Base-by-base conservation (phyloP, 306 rosid genomes). In the Arachis hypogaea region DNA sequence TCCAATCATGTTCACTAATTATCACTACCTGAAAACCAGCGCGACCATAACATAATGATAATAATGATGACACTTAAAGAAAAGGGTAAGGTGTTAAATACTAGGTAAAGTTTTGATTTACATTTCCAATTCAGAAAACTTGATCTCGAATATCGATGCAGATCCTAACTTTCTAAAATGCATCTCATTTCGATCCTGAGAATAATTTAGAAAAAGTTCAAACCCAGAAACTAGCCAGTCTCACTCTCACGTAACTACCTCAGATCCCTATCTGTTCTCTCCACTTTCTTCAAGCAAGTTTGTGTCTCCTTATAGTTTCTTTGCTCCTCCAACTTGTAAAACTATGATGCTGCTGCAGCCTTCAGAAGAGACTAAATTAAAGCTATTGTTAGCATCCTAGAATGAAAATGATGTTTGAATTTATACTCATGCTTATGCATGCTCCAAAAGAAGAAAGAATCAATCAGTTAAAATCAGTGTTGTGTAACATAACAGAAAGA, bases 171-270 rank as follows among this genome's bases (percentile, higher is more conserved):
- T 51, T 51, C 57, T 51, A 51, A 51, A 51, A 51, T 51, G 57
- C 28, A 4, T 52, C 58, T 52, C 14, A 5, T 22, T 12, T 52
- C 38, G 2, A 33, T 33, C 22, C 7, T 68, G 72, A 74, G 71
- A 61, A 74, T 55, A 72, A 62, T 74, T 56, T 33, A 8, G 12
- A 66, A 74, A 74, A 61, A 59, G 57, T 74, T 74, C 52, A 62
- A 80, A 68, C 63, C 65, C 70, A 29, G 14, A 68, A 74, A 61
- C 11, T 60, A 52, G 61, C 43, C 64, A 47, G 41, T 49, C 56
- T 46, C 67, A 57, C 52, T 8, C 51, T 46, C 51, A 46, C 51
- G 12, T 46, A 46, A 7, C 54, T 8, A 14, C 38, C 38, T 2
- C 4, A 33, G 3, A 33, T 18, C 11, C 11, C 56, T n/a, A 14